A percentile compares a stretch with the other conserved stretches of the same genome.
phyloP scores from a whole-genome alignment of 2,329 filamentous ascomycete genomes.

The Curvularia sp. region DNA sequence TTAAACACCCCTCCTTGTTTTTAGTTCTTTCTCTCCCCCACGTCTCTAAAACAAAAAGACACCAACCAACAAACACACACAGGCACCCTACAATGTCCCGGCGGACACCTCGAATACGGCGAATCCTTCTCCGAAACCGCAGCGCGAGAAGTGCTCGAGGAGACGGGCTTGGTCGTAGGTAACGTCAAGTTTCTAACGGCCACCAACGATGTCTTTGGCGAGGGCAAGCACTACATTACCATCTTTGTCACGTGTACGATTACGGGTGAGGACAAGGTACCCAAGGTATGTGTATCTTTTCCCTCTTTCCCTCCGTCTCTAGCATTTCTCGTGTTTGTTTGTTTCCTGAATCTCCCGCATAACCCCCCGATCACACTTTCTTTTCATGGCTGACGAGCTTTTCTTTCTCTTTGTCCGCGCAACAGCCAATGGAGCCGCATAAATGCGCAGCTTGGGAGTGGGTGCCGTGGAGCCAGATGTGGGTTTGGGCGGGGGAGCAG shows the following conservation, averaged over 20 bases:
- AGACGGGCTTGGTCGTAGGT: slow-evolving; percentile 66
- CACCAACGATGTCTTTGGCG: slow-evolving; percentile 72
- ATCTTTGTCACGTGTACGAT: slow-evolving; percentile 68
- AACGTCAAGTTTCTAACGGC: slow-evolving; percentile 63
- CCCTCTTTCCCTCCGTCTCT: not conserved
- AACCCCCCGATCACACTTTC: too few species aligned
- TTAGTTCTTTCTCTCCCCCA: not conserved
- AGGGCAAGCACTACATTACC: slow-evolving; percentile 77
- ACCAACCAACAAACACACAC: too few species aligned
- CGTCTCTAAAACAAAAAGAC: too few species aligned
- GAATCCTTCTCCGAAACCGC: slow-evolving; percentile 71
- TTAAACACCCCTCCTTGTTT: not conserved
- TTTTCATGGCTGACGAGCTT: too few species aligned
- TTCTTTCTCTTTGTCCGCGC: not conserved
- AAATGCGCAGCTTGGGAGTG: slow-evolving; percentile 66
- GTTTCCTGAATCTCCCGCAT: not conserved
- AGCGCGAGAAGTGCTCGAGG: slow-evolving; percentile 71
- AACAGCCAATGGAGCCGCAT: slow-evolving; percentile 56
- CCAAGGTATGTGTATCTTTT: slow-evolving; percentile 63
- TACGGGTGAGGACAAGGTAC: slow-evolving; percentile 57
- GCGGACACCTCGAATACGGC: slow-evolving; percentile 76
- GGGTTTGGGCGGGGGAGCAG: slow-evolving; percentile 47
- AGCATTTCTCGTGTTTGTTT: too few species aligned
- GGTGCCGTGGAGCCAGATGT: slow-evolving; percentile 59
- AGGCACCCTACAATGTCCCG: slow-evolving; percentile 73